Percentiles rank a stretch among this genome's conserved stretches.
These are phyloP conservation scores for Melocanna baccifera DNA, from an alignment of 176 grass and related monocot species.

Conservation along the genomic window DNA sequence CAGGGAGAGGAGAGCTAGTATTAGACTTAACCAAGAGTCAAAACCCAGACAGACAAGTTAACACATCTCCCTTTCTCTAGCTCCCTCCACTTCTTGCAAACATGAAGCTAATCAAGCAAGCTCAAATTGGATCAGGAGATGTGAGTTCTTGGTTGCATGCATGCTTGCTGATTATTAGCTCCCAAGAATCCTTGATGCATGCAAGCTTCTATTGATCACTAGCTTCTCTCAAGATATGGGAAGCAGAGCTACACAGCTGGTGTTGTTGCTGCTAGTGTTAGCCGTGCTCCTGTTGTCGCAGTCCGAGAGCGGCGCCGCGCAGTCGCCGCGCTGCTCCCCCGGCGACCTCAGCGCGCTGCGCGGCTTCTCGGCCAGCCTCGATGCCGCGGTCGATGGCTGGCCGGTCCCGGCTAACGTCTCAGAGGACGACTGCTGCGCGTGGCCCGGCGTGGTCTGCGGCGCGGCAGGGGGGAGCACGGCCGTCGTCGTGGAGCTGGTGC, in stretches of 20 bases:
- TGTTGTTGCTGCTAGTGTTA: background rate
- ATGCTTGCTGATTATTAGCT: background rate
- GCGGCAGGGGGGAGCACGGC: no score
- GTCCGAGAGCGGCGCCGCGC: background rate
- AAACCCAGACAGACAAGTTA: slow-evolving; percentile 18
- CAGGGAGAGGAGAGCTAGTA: background rate
- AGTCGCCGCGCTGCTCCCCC: background rate
- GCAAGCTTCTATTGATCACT: background rate
- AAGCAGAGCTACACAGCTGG: background rate
- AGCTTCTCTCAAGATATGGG: background rate
- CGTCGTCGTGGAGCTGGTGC: slow-evolving; percentile 27
- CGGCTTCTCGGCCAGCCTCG: slow-evolving; percentile 30
- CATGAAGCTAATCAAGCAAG: background rate
- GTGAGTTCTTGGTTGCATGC: background rate
- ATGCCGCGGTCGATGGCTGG: slow-evolving; percentile 24
- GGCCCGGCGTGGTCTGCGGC: slow-evolving; percentile 37
- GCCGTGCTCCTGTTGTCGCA: background rate
- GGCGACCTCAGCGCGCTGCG: slow-evolving; percentile 32
- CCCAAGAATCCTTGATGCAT: background rate
- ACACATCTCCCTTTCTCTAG: background rate
- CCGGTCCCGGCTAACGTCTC: background rate
- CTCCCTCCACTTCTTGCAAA: background rate
- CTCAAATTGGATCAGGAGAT: background rate
- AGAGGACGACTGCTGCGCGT: slow-evolving; percentile 27
- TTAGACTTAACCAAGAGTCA: slow-evolving; percentile 35